Evolutionary conservation across 2,329 filamentous ascomycete species (phyloP).

Genomic region (Fusarium drepaniforme): DNA sequence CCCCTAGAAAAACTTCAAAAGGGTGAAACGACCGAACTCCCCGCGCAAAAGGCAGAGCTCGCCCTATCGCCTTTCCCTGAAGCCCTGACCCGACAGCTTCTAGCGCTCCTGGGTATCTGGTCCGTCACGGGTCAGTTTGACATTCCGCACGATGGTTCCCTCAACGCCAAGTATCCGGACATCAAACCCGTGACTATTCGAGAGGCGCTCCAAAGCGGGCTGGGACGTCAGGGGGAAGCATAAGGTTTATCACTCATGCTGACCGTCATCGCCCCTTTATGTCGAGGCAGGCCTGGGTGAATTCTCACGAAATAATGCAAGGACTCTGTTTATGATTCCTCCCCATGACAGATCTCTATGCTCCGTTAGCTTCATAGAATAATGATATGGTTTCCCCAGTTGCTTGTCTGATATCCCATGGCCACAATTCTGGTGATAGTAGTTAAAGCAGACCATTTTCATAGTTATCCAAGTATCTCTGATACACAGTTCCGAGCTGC

Average conservation of each 20-base stretch:
- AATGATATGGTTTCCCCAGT: too few relatives aligned
- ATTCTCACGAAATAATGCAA: too few relatives aligned
- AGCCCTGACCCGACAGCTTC: not conserved
- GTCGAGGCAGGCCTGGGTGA: too few relatives aligned
- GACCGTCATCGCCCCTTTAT: too few relatives aligned
- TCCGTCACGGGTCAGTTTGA: not conserved
- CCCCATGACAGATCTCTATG: too few relatives aligned
- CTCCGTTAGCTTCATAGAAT: too few relatives aligned
- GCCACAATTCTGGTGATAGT: too few relatives aligned
- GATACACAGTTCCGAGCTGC: too few relatives aligned
- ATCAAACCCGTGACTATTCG: not conserved
- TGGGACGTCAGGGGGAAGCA: not conserved
- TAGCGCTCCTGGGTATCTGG: not conserved
- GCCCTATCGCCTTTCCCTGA: not conserved
- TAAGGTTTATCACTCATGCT: not conserved
- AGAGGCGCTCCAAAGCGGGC: not conserved
- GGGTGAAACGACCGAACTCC: not conserved
- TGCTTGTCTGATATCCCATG: too few relatives aligned
- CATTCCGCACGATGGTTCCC: not conserved
- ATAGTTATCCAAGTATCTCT: too few relatives aligned
- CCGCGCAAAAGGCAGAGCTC: not conserved
- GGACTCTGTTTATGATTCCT: too few relatives aligned
- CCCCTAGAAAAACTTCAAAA: not conserved
- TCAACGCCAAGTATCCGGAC: not conserved
- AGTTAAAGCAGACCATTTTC: too few relatives aligned